Base-by-base conservation (phyloP, 345 rosid genomes). In the Corymbia maculata region DNA sequence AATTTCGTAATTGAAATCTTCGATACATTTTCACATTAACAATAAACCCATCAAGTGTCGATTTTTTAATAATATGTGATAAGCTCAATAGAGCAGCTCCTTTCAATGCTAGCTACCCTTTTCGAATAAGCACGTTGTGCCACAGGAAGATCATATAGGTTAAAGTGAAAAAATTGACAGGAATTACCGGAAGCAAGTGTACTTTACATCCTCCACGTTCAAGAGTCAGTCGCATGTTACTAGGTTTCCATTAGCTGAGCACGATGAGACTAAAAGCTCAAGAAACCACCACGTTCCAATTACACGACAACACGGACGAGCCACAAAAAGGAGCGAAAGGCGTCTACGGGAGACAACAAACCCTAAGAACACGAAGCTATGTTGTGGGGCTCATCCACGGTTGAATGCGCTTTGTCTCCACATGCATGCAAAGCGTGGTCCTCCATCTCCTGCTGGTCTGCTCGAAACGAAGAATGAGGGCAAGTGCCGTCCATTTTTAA, bases 371-470 rank as follows among this genome's bases (percentile, higher is more conserved):
- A 90, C 87, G 91, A 90, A 26, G 55, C 85, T 47, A 45, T 52
- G 32, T 86, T 85, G 87, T 85, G 90, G 91, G 89, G 88, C 85
- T 89, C 82, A 36, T 86, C 44, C 86, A 47, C 44, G 13, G 61
- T 66, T 66, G 52, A 51, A 51, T 28, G 82, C 30, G 80, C 85
- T 64, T 52, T 55, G 61, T 64, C 84, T 64, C 90, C 93, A 88
- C 87, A 90, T 89, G 93, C 91, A 66, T 22, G 85, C 90, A 86
- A 86, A 87, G 91, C 89, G 90, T 89, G 88, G 82, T 70, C 82
- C 59, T 68, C 84, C 93, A 86, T 89, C 55, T 42, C 66, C 51
- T 42, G 53, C 55, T 52, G 79, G 36, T 82, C 79, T 24, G 49
- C 61, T 32, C 51, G 28, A 50, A 22, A 26, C 85, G 68, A 14